Evolutionary conservation across 805 yeast species (phyloP).

Genomic region (Lipomyces kockii): DNA sequence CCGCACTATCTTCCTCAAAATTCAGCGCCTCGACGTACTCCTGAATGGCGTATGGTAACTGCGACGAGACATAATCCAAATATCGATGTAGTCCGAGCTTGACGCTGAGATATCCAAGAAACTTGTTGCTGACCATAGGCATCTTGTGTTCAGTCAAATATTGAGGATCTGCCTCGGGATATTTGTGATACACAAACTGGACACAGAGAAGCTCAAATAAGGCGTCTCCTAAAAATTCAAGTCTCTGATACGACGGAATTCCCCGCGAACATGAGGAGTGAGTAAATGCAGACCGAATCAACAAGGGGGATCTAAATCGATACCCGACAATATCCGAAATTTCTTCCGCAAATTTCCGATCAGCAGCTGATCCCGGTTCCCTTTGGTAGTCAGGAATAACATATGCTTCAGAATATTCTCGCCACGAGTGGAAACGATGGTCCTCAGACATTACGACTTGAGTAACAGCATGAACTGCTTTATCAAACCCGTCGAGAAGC

Average conservation of each 20-base stretch:
- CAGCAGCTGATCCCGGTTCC: background rate
- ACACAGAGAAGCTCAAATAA: conserved; percentile 13
- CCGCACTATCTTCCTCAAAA: background rate
- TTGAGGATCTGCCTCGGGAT: conserved; percentile 11
- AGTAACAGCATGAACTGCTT: conserved; percentile 5
- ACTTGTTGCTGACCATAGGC: conserved; percentile 15
- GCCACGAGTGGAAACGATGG: conserved; percentile 9
- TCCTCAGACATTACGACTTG: conserved; percentile 7
- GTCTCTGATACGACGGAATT: conserved; percentile 14
- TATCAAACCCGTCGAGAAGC: conserved; percentile 8
- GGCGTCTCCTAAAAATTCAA: conserved; percentile 23
- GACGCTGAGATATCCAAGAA: conserved; percentile 13
- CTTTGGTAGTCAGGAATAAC: conserved; percentile 1
- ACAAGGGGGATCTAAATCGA: conserved; percentile 3
- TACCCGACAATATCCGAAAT: conserved; percentile 12
- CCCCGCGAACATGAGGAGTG: conserved; percentile 10
- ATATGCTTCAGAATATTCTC: background rate
- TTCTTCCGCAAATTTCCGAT: conserved; percentile 4
- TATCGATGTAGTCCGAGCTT: conserved; percentile 10
- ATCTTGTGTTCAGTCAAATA: conserved; percentile 17
- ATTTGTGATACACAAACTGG: conserved; percentile 9
- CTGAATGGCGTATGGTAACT: conserved; percentile 2
- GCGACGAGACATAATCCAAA: conserved; percentile 11
- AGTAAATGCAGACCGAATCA: conserved; percentile 14
- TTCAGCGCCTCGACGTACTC: conserved; percentile 16